These are phyloP conservation scores for Candida adriatica DNA, from an alignment of 805 yeast species.

Conservation along the genomic window DNA sequence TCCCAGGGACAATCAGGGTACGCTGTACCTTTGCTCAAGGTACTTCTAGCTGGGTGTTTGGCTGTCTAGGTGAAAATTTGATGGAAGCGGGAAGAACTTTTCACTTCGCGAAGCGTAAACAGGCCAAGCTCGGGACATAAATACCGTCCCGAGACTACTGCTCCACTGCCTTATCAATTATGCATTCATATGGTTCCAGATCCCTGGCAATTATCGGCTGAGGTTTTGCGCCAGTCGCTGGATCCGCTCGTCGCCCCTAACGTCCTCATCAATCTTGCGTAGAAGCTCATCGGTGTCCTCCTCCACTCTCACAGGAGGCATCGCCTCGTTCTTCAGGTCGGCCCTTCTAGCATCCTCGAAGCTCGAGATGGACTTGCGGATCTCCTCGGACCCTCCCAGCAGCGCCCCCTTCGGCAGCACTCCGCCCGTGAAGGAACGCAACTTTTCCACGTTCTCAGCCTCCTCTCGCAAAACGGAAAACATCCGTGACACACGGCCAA, in stretches of 20 bases:
- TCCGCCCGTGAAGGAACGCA: slow-evolving; percentile 71
- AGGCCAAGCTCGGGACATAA: too few species aligned
- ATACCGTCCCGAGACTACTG: too few species aligned
- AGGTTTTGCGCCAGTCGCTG: slow-evolving; percentile 22
- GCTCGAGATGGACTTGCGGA: slow-evolving; percentile 56
- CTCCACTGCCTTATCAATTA: too few species aligned
- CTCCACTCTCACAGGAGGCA: slow-evolving; percentile 77
- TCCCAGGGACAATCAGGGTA: too few species aligned
- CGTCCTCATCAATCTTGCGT: slow-evolving; percentile 27
- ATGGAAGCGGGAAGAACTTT: too few species aligned
- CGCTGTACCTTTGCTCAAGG: too few species aligned
- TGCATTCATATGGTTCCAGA: too few species aligned
- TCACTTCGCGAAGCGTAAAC: too few species aligned
- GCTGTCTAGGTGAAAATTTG: too few species aligned
- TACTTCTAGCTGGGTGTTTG: too few species aligned
- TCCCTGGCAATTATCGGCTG: too few species aligned
- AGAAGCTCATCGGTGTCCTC: slow-evolving; percentile 38
- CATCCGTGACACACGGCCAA: slow-evolving; percentile 94
- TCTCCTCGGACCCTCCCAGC: slow-evolving; percentile 75
- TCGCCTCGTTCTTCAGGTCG: slow-evolving; percentile 76
- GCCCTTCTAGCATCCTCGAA: slow-evolving; percentile 81
- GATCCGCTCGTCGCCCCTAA: slow-evolving; percentile 15
- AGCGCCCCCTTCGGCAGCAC: slow-evolving; percentile 80
- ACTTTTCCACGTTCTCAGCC: slow-evolving; percentile 74
- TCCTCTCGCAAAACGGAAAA: slow-evolving; percentile 83